These are phyloP conservation scores for Aspergillus bertholletiae DNA, from an alignment of 495 filamentous ascomycete species.

Conservation along the genomic window DNA sequence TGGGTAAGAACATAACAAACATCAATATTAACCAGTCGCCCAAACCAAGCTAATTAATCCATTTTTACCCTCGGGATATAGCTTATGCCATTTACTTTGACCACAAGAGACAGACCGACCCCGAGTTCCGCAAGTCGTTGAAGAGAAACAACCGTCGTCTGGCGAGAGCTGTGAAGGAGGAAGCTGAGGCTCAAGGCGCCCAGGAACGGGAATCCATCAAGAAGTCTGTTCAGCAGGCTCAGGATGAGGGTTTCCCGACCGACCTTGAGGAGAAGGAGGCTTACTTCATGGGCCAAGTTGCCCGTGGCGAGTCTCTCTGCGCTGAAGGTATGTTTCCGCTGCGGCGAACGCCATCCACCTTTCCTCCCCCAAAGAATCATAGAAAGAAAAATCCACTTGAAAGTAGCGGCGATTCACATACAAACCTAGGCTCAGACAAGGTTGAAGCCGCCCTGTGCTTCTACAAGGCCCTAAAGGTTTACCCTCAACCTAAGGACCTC, in stretches of 20 bases:
- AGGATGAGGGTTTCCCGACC: slow-evolving; percentile 85
- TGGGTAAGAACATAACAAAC: slow-evolving; percentile 56
- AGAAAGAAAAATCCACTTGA: neutral
- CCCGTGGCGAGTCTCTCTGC: slow-evolving; percentile 74
- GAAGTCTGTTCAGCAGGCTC: slow-evolving; percentile 67
- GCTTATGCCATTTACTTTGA: slow-evolving; percentile 93
- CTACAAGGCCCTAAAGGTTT: slow-evolving; percentile 97
- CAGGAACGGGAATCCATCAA: slow-evolving; percentile 71
- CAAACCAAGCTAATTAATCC: slow-evolving; percentile 10
- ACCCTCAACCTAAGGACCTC: slow-evolving; percentile 86
- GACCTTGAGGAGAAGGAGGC: slow-evolving; percentile 87
- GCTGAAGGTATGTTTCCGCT: slow-evolving; percentile 54
- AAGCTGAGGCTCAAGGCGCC: slow-evolving; percentile 62
- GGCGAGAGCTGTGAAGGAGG: slow-evolving; percentile 72
- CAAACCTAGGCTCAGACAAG: slow-evolving; percentile 57
- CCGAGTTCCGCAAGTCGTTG: slow-evolving; percentile 79
- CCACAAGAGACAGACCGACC: slow-evolving; percentile 81
- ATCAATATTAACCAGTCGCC: neutral
- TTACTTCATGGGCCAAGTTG: slow-evolving; percentile 94
- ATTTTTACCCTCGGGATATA: slow-evolving; percentile 12
- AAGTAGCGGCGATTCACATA: slow-evolving; percentile 17
- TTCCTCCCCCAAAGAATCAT: neutral
- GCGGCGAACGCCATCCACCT: neutral
- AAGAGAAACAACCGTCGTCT: slow-evolving; percentile 77
- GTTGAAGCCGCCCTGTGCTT: slow-evolving; percentile 89